These are phyloP conservation scores for Stereum hirsutum DNA, from an alignment of 1,284 basidiomycete species.

Conservation along the genomic window DNA sequence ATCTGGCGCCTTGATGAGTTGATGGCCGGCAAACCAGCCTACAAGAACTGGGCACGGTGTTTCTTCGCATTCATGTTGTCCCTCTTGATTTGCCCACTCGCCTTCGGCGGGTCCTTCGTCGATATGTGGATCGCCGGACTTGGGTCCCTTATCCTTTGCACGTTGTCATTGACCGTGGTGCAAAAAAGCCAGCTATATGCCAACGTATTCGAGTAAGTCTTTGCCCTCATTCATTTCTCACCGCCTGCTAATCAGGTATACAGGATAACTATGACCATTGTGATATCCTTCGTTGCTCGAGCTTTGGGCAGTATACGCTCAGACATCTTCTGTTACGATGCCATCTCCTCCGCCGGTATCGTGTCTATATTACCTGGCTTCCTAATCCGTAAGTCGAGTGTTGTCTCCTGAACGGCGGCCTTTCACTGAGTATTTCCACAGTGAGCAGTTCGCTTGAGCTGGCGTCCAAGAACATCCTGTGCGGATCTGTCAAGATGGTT, in stretches of 20 bases:
- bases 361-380: constrained; percentile 80
- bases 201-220: constrained; percentile 80
- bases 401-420: constrained; percentile 3
- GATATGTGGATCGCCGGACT: constrained; percentile 76
- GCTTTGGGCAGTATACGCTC: constrained; percentile 68
- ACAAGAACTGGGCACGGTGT: constrained; percentile 51
- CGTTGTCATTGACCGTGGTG: constrained; percentile 65
- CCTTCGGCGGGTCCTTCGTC: constrained; percentile 77
- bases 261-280: constrained; percentile 76
- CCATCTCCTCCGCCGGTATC: constrained; percentile 77
- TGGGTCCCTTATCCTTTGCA: constrained; percentile 55
- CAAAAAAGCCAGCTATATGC: constrained; percentile 72
- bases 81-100: constrained; percentile 69
- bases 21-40: constrained; percentile 45
- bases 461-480: constrained; percentile 82
- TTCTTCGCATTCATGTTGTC: constrained; percentile 63
- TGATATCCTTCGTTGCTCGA: constrained; percentile 74
- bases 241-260: constrained; percentile 1
- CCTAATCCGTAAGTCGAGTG: constrained; percentile 54
- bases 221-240: constrained; percentile 1
- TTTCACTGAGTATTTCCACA: constrained; percentile 21
- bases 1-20: constrained; percentile 39
- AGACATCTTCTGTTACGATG: constrained; percentile 79
- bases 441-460: constrained; percentile 83
- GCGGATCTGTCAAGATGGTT: constrained; percentile 85